phyloP scores from a whole-genome alignment of 257 asterid species.

The Thymus mandschuricus region DNA sequence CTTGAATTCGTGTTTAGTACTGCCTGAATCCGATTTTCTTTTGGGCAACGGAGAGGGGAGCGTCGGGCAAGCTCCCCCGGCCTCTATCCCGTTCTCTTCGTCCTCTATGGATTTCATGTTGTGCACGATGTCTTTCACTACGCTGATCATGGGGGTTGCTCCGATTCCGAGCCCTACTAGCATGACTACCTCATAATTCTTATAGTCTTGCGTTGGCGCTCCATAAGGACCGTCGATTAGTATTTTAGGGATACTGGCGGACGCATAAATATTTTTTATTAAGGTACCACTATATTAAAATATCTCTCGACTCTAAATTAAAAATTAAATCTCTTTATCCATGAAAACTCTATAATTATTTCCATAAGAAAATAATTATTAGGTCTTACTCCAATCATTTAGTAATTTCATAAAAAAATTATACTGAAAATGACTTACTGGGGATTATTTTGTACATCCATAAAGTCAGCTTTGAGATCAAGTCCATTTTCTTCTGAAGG shows the following conservation, averaged over 20 bases:
- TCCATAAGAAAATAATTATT: too few relatives aligned
- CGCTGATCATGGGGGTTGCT: constrained; percentile 93
- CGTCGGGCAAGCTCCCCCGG: background rate
- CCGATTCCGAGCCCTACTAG: constrained; percentile 86
- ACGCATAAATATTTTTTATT: too few relatives aligned
- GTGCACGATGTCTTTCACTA: constrained; percentile 80
- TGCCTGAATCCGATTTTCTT: constrained; percentile 37
- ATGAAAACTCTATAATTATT: too few relatives aligned
- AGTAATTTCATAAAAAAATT: background rate
- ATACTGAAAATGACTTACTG: constrained; percentile 48
- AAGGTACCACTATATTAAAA: too few relatives aligned
- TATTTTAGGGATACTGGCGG: constrained; percentile 61
- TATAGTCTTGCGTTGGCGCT: constrained; percentile 97
- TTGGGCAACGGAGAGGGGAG: constrained; percentile 30
- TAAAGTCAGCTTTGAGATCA: constrained; percentile 67
- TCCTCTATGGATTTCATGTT: constrained; percentile 71
- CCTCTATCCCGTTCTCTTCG: constrained; percentile 48
- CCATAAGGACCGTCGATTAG: constrained; percentile 89
- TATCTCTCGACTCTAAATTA: too few relatives aligned
- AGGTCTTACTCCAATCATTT: background rate
- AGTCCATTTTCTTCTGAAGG: constrained; percentile 51
- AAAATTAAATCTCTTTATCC: too few relatives aligned
- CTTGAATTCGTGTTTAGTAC: constrained; percentile 46
- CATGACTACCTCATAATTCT: constrained; percentile 75
- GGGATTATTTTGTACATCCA: constrained; percentile 66